Base-by-base conservation (phyloP, 176 grass and related monocot species). In the Poa annua region DNA sequence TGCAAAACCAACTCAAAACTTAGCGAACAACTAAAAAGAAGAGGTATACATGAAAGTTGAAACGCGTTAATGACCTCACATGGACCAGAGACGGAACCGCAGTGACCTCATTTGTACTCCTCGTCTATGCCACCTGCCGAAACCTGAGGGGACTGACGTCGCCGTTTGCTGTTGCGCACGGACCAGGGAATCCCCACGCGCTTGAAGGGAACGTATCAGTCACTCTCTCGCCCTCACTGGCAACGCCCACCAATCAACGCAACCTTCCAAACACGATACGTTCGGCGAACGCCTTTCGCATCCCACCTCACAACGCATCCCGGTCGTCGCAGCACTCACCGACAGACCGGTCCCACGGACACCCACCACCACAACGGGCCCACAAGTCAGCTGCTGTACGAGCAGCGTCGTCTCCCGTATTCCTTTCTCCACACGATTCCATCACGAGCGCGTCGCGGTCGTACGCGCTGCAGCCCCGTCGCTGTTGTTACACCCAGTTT, bases 171-270 rank as follows among this genome's bases (percentile, higher is more conserved):
- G 71, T n/a, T 25, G 2, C 9, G 2, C 8, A 0, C 0, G 3
- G 10, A 1, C 7, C 26, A 87, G 62, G 35, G 6, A 29, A 81
- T 81, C 79, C 25, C 26, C 4, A 87, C 85, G 71, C 85, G 61
- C 85, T 79, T 77, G 78, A 69, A 19, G 19, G 11, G 0, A 1
- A 41, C 39, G 39, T 17, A 45, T 44, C 34, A 0, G 44, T 81
- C 78, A 9, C 22, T 20, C 57, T 64, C 17, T 20, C 1, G 13
- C 24, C 45, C 44, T 51, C 41, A 71, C 26, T 50, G 71, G 14
- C 71, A 74, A 74, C 71, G 45, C 71, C 45, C 71, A 51, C 45
- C 71, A 74, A 51, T 74, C 1, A 19, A 74, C 71, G 71, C 45
- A 74, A 74, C 71, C 45, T 74, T 33, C 15, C 71, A 29, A 74